phyloP scores from a whole-genome alignment of 495 filamentous ascomycete species.

The Neurospora africana region DNA sequence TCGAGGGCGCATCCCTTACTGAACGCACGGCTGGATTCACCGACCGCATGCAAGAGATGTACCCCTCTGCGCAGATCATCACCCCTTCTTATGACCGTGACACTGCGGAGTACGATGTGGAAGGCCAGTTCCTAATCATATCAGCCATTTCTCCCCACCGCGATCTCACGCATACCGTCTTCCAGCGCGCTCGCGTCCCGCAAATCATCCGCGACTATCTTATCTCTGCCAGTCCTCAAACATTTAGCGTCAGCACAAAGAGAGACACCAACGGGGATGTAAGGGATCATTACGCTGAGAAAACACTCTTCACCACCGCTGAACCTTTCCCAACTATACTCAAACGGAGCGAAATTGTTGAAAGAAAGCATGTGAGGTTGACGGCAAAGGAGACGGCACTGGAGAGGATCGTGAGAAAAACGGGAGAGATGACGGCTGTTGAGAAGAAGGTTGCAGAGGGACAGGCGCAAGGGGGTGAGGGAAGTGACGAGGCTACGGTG shows the following conservation, averaged over 20 bases:
- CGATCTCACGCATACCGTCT: constrained; percentile 75
- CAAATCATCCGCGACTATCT: constrained; percentile 73
- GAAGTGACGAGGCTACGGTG: constrained; percentile 40
- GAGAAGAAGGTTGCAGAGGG: constrained; percentile 68
- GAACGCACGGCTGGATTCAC: constrained; percentile 76
- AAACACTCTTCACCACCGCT: constrained; percentile 71
- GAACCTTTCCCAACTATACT: constrained; percentile 89
- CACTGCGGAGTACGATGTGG: constrained; percentile 51
- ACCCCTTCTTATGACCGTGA: constrained; percentile 41
- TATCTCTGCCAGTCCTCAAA: constrained; percentile 59
- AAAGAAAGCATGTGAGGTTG: constrained; percentile 49
- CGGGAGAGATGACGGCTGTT: constrained; percentile 64
- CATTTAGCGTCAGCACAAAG: constrained; percentile 63
- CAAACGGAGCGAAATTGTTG: constrained; percentile 73
- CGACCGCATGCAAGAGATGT: constrained; percentile 85
- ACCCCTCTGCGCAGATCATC: constrained; percentile 78
- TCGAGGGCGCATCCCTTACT: constrained; percentile 58
- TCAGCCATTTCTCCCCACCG: constrained; percentile 70
- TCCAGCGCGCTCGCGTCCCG: constrained; percentile 75
- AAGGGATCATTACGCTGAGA: constrained; percentile 69
- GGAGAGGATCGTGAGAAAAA: constrained; percentile 85
- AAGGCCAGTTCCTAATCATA: constrained; percentile 89
- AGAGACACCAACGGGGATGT: constrained; percentile 54
- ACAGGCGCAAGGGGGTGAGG: constrained; percentile 31
- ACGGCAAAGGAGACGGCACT: constrained; percentile 77